Evolutionary conservation across 2,329 filamentous ascomycete genomes (phyloP).

Genomic region (Diaporthe velutina): DNA sequence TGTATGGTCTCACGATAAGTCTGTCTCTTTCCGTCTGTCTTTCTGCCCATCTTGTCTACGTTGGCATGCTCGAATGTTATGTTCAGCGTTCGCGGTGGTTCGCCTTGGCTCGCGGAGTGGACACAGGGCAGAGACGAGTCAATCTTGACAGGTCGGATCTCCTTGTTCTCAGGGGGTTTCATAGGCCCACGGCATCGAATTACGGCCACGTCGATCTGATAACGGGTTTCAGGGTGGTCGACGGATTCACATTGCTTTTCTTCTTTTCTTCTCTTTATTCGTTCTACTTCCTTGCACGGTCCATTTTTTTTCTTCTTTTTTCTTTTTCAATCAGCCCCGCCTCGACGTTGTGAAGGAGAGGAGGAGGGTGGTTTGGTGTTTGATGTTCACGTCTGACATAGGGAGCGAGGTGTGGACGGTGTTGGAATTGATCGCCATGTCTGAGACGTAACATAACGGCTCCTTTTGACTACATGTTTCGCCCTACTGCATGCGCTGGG

Average conservation of each 20-base stretch:
- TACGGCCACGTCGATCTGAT: not conserved
- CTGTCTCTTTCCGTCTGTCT: no score
- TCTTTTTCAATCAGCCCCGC: not conserved
- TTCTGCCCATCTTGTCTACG: not conserved
- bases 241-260: not conserved
- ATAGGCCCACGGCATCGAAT: not conserved
- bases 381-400: not conserved
- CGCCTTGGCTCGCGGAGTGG: no score
- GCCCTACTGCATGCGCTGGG: not conserved
- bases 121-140: not conserved
- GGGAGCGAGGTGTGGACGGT: not conserved
- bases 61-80: no score
- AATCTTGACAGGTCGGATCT: not conserved
- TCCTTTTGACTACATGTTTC: not conserved
- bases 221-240: not conserved
- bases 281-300: not conserved
- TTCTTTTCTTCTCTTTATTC: no score
- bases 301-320: no score
- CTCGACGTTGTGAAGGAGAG: not conserved
- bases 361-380: not conserved
- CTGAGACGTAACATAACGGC: not conserved
- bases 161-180: not conserved
- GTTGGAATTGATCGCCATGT: not conserved
- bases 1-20: not conserved
- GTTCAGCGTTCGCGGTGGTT: not conserved